Evolutionary conservation across 2,329 filamentous ascomycete species (phyloP).

Genomic region (Hysterium pulicare): DNA sequence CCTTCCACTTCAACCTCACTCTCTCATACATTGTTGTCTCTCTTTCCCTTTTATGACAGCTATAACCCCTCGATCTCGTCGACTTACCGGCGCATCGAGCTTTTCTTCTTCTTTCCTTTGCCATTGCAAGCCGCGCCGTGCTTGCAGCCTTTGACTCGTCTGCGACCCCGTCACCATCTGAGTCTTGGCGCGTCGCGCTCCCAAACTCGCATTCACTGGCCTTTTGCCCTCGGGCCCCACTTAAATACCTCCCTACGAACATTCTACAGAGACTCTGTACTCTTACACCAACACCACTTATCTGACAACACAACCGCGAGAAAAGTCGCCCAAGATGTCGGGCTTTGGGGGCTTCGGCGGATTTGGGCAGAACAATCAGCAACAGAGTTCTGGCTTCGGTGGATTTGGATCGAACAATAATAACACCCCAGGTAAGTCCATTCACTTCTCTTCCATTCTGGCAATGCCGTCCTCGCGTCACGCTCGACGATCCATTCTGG

Average conservation of each 20-base stretch:
- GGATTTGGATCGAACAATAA: conserved; percentile 45
- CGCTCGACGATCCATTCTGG: conserved; percentile 26
- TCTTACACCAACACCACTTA: not conserved
- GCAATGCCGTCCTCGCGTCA: conserved; percentile 16
- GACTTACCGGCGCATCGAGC: conserved; percentile 17
- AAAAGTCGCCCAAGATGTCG: conserved; percentile 9
- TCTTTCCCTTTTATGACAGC: conserved; percentile 23
- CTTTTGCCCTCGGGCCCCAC: no score
- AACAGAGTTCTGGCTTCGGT: conserved; percentile 32
- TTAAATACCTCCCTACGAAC: no score
- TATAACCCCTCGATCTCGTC: conserved; percentile 28
- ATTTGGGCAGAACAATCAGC: conserved; percentile 38
- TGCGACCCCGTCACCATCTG: no score
- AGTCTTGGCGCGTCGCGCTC: conserved; percentile 33
- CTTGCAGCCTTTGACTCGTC: conserved; percentile 17
- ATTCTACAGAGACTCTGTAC: no score
- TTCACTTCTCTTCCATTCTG: conserved; percentile 14
- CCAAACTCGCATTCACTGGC: conserved; percentile 11
- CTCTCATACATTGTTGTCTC: conserved; percentile 11
- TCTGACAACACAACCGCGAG: not conserved
- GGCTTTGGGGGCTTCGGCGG: conserved; percentile 51
- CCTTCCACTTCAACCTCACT: conserved; percentile 16
- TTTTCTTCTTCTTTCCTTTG: conserved; percentile 15
- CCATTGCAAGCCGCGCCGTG: conserved; percentile 14
- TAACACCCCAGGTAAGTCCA: conserved; percentile 52